Evolutionary conservation across 2,329 filamentous ascomycete species (phyloP).

Genomic region (Coleophoma eucalyptorum): DNA sequence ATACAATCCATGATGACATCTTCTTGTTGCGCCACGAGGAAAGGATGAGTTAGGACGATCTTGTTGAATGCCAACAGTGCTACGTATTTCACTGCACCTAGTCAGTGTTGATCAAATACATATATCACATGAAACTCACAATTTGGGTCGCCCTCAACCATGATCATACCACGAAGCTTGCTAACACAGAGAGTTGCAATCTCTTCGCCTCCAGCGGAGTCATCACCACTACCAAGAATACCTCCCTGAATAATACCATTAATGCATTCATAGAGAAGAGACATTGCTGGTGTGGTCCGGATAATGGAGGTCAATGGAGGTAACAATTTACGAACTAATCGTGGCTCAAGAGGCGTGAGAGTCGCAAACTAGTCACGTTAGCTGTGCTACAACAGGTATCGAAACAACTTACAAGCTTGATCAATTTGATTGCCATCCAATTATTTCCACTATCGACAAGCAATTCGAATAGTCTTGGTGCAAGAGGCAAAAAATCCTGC

Average conservation of each 20-base stretch:
- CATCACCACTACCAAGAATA: slow-evolving; percentile 79
- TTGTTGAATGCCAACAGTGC: slow-evolving; percentile 93
- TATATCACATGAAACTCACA: slow-evolving; percentile 49
- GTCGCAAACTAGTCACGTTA: slow-evolving; percentile 80
- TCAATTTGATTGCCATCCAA: slow-evolving; percentile 99
- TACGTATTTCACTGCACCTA: slow-evolving; percentile 81
- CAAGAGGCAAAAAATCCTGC: slow-evolving; percentile 88
- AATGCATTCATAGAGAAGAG: slow-evolving; percentile 96
- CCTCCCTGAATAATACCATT: slow-evolving; percentile 97
- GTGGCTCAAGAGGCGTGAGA: slow-evolving; percentile 85
- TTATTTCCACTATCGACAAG: slow-evolving; percentile 92
- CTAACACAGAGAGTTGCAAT: slow-evolving; percentile 89
- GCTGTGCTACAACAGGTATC: slow-evolving; percentile 50
- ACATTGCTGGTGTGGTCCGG: slow-evolving; percentile 94
- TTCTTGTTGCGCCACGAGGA: slow-evolving; percentile 85
- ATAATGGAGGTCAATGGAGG: slow-evolving; percentile 91
- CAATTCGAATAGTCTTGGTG: slow-evolving; percentile 87
- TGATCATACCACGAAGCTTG: slow-evolving; percentile 91
- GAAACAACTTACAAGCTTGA: slow-evolving; percentile 72
- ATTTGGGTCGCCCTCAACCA: slow-evolving; percentile 90
- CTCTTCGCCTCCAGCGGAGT: slow-evolving; percentile 66
- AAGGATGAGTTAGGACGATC: slow-evolving; percentile 84
- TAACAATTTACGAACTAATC: slow-evolving; percentile 84
- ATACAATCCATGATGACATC: slow-evolving; percentile 96
- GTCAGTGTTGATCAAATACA: slow-evolving; percentile 3